Base-by-base conservation (phyloP, 768 basidiomycete species). In the Trichaptum fuscoviolaceum region DNA sequence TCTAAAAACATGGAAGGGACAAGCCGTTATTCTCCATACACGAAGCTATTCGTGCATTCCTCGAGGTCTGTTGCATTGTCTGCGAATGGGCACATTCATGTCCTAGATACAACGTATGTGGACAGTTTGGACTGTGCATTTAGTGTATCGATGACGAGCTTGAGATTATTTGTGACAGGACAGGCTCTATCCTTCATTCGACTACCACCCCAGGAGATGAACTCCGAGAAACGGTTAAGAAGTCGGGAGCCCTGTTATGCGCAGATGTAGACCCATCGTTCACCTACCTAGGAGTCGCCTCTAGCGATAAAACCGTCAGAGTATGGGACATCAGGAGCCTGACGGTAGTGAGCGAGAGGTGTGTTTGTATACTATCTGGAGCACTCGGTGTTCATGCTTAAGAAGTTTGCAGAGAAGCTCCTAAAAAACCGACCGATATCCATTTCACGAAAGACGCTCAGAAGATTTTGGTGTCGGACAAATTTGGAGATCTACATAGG, bases 401-500 rank as follows among this genome's bases (percentile, higher is more conserved):
- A 24, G 12, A 52, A 9, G n/a, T 66, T 25, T 64, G 17, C 35
- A 95, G 96, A 60, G 89, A 92, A 68, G 80, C 96, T 1, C 88
- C 91, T 0, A 98, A 98, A 77, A 89, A 89, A 67, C 87, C 93
- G 0, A 95, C 93, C 0, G 80, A 80, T 1, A 73, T 97, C 27
- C 74, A 77, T 0, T 87, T 97, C 70, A 87, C 89, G 0, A 77
- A 73, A 5, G 82, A 88, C 58, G 84, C 83, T 0, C 77, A 85
- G 68, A 87, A 83, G 0, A 87, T 99, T 67, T 75, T 98, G 1
- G 86, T 93, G 15, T 87, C 93, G 1, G 96, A 99, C 77, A 98
- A 97, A 77, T 96, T 97, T 69, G 96, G 96, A 0, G 96, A 98
- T 73, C 84, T 96, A 57, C 96, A 95, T 78, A 86, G 86, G 93